Evolutionary conservation across 495 filamentous ascomycete species (phyloP).

Genomic region (Hypomontagnella submonticulosa): DNA sequence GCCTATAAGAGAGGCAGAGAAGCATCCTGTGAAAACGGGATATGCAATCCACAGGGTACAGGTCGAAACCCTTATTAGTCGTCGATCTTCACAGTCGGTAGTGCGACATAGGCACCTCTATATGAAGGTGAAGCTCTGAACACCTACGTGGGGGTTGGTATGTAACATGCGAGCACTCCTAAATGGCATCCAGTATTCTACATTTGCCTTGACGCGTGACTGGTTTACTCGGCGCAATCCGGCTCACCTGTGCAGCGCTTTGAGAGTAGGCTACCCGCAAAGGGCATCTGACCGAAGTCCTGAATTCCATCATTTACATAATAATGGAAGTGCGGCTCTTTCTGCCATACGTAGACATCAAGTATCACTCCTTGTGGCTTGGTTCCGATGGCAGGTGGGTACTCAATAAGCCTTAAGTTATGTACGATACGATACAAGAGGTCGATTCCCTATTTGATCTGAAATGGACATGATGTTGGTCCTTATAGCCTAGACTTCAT

Average conservation of each 20-base stretch:
- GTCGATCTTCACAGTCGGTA: slow-evolving; percentile 19
- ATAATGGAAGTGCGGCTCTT: slow-evolving; percentile 1
- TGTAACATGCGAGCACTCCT: slow-evolving; percentile 8
- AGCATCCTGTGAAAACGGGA: not conserved
- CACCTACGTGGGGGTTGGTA: slow-evolving; percentile 9
- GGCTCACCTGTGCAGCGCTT: not conserved
- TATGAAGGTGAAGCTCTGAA: slow-evolving; percentile 34
- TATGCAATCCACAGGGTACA: slow-evolving; percentile 23
- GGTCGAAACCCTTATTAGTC: slow-evolving; percentile 2
- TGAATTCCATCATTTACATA: slow-evolving; percentile 6
- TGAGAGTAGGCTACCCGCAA: not conserved
- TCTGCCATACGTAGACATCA: not conserved
- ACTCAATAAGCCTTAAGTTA: slow-evolving; percentile 1
- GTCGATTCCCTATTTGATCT: slow-evolving; percentile 5
- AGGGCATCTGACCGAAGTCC: not conserved
- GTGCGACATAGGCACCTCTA: slow-evolving; percentile 21
- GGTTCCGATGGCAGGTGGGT: slow-evolving; percentile 4
- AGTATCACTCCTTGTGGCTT: slow-evolving; percentile 3
- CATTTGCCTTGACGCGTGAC: slow-evolving; percentile 9
- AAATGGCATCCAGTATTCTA: slow-evolving; percentile 19
- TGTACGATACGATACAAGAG: slow-evolving; percentile 3
- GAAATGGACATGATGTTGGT: slow-evolving; percentile 1
- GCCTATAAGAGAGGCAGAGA: not conserved
- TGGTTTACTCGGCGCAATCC: not conserved
- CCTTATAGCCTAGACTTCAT: not conserved